Evolutionary conservation across 805 yeast species (phyloP).

Genomic region (Metschnikowia matae): DNA sequence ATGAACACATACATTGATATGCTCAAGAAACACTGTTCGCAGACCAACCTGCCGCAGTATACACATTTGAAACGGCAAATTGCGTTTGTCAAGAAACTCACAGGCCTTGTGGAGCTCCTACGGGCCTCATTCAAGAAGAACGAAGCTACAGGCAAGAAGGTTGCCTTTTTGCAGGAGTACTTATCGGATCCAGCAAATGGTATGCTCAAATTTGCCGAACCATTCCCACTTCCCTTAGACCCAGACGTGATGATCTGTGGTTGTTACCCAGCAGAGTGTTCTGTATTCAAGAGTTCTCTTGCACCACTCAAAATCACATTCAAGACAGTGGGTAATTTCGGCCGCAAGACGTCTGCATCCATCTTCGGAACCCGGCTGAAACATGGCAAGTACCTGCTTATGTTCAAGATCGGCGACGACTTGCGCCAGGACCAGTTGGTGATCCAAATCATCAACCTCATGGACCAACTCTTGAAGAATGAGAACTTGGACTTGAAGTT

Average conservation of each 20-base stretch:
- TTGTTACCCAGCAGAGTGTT: constrained; percentile 69
- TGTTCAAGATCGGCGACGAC: constrained; percentile 96
- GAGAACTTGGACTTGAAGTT: constrained; percentile 86
- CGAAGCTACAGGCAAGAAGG: constrained; percentile 75
- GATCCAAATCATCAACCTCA: constrained; percentile 84
- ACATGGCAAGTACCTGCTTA: constrained; percentile 61
- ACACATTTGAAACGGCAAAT: constrained; percentile 55
- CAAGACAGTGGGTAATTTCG: constrained; percentile 43
- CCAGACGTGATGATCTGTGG: constrained; percentile 75
- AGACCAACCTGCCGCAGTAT: constrained; percentile 30
- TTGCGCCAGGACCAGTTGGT: constrained; percentile 94
- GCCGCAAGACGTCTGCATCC: constrained; percentile 20
- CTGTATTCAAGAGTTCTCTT: constrained; percentile 87
- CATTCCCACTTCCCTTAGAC: constrained; percentile 76
- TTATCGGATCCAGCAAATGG: constrained; percentile 46
- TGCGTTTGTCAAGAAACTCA: constrained; percentile 61
- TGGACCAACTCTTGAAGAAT: constrained; percentile 83
- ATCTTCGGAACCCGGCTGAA: constrained; percentile 31
- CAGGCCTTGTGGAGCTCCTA: constrained; percentile 59
- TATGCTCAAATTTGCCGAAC: constrained; percentile 42
- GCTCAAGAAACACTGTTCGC: constrained; percentile 26
- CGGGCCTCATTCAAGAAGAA: constrained; percentile 50
- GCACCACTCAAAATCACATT: constrained; percentile 84
- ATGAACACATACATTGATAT: constrained; percentile 40
- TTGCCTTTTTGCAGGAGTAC: constrained; percentile 60